phyloP scores from a whole-genome alignment of 768 basidiomycete species.

The Ramaria rubella region DNA sequence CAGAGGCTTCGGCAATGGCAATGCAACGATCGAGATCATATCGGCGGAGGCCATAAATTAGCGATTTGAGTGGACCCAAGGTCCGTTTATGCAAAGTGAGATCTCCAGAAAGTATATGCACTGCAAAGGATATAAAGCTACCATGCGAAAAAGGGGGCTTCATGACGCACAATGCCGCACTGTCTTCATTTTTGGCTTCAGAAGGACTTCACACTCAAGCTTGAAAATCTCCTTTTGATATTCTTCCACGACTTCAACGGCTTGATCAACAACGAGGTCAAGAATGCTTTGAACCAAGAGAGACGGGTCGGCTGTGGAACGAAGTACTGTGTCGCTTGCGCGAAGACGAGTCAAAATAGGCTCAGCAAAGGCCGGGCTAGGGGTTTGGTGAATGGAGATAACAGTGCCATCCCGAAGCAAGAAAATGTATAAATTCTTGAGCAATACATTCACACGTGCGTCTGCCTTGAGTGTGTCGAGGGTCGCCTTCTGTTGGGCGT shows the following conservation, averaged over 20 bases:
- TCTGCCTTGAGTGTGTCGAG: constrained; percentile 41
- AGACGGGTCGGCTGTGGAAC: constrained; percentile 58
- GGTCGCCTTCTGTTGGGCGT: constrained; percentile 18
- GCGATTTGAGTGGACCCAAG: constrained; percentile 60
- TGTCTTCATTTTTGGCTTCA: constrained; percentile 54
- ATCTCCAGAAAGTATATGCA: constrained; percentile 73
- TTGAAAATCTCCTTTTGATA: constrained; percentile 57
- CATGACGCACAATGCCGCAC: constrained; percentile 47
- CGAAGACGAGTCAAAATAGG: constrained; percentile 55
- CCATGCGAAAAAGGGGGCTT: too few species aligned
- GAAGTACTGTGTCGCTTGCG: constrained; percentile 51
- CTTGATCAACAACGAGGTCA: constrained; percentile 64
- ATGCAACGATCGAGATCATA: constrained; percentile 65
- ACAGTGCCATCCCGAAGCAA: constrained; percentile 61
- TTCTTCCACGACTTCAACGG: constrained; percentile 60
- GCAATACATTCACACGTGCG: constrained; percentile 52
- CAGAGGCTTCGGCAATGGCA: constrained; percentile 45
- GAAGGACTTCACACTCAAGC: constrained; percentile 53
- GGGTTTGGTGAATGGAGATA: constrained; percentile 49
- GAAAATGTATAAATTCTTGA: constrained; percentile 63
- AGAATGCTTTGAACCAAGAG: constrained; percentile 63
- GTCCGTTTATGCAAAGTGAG: constrained; percentile 69
- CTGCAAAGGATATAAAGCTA: constrained; percentile 31
- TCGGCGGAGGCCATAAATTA: constrained; percentile 60
- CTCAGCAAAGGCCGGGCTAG: constrained; percentile 41